Percentiles rank a stretch among this genome's conserved stretches.
Evolutionary conservation across 495 filamentous ascomycete genomes (phyloP).

Genomic region (Trichoderma reesei): DNA sequence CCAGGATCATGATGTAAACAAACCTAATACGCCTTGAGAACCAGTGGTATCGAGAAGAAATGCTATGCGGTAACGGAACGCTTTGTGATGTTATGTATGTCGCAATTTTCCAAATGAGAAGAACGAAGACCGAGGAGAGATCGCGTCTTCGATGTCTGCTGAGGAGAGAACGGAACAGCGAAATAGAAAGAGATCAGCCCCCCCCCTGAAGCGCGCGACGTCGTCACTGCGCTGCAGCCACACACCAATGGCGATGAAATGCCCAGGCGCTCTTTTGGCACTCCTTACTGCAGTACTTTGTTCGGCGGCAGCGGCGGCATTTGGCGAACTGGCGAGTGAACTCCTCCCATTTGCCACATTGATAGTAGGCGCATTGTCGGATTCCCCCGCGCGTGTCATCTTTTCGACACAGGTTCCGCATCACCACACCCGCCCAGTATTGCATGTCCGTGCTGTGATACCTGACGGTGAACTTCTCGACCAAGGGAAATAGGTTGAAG

Average conservation of each 20-base stretch:
- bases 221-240: slow-evolving; percentile 51
- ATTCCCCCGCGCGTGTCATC: slow-evolving; percentile 91
- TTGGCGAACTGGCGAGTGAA: slow-evolving; percentile 95
- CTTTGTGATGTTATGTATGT: slow-evolving; percentile 11
- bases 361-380: slow-evolving; percentile 91
- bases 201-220: slow-evolving; percentile 5
- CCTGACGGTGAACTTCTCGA: slow-evolving; percentile 95
- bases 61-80: slow-evolving; percentile 10
- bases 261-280: slow-evolving; percentile 99
- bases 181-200: background rate
- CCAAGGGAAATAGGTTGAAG: slow-evolving; percentile 94
- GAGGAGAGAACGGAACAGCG: background rate
- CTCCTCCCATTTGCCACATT: slow-evolving; percentile 97
- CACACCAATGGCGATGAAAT: slow-evolving; percentile 95
- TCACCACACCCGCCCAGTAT: slow-evolving; percentile 98
- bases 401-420: slow-evolving; percentile 97
- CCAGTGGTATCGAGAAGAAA: slow-evolving; percentile 14
- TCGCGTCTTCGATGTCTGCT: too few species aligned
- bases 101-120: slow-evolving; percentile 3
- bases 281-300: slow-evolving; percentile 99
- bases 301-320: slow-evolving; percentile 89
- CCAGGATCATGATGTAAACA: background rate
- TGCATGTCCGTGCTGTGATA: slow-evolving; percentile 96
- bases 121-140: slow-evolving; percentile 2
- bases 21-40: slow-evolving; percentile 8